Base-by-base conservation (phyloP, 805 yeast species). In the Ogataea henricii region DNA sequence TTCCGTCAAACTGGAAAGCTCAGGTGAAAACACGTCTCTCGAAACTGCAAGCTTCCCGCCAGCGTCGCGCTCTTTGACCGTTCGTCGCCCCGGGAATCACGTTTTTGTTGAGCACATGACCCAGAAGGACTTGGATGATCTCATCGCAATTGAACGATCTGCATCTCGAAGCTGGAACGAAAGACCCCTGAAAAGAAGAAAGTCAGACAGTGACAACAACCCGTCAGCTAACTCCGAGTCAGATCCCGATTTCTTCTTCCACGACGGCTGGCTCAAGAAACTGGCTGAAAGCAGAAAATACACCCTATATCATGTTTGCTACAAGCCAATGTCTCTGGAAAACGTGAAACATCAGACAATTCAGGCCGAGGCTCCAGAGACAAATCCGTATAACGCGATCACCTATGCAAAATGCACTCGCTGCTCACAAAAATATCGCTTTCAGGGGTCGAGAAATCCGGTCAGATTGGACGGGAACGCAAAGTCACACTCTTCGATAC, bases 391-490 rank as follows among this genome's bases (percentile, higher is more conserved):
- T 34, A 17, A 30, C 6, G 49, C 41, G 12, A 18, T 45, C 22
- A 48, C 52, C 1, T 45, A 34, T 18, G 52, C 52, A 20, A 35
- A 37, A 18, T 48, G 52, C 38, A 38, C 44, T 6, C 38, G 27
- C n/a, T 48, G 52, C 34, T 17, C 40, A n/a, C 10, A 32, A 17
- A 16, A 27, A 12, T 34, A 37, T 7, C 48, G 41, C 13, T 48
- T 41, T 26, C 43, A 45, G 16, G 52, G 52, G 3, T 30, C 32
- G 25, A 41, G 23, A 12, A 45, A 45, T 40, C 38, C 38, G 9
- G 23, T 37, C 37, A 45, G 46, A 37, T 27, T 43, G 21, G 52
- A 48, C 23, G 48, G 46, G 9, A 48, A 48, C 14, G 48, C 48
- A 4, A 30, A 38, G 27, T 13, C 46, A 4, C 52, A 48, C 29